Percentiles rank a stretch among this genome's conserved stretches.
phyloP scores from a whole-genome alignment of 75 land plant genomes.

The Selaginella moellendorffii region DNA sequence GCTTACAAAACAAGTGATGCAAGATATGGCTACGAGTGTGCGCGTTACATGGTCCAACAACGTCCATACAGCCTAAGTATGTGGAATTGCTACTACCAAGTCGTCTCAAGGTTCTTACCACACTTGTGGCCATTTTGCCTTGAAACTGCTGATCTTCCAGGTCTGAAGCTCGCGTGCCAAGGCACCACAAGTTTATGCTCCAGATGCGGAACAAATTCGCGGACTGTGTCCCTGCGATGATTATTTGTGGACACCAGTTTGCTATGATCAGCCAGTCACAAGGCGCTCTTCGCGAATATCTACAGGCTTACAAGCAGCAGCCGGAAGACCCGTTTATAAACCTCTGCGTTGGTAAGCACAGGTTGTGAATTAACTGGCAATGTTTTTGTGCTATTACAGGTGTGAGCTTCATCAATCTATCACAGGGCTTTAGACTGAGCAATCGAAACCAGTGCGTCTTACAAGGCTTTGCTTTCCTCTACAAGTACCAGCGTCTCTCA shows the following conservation, averaged over 20 bases:
- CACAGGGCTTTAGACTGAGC: slow-evolving; percentile 64
- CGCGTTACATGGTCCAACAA: slow-evolving; percentile 46
- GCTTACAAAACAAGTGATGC: slow-evolving; percentile 53
- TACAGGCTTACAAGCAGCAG: slow-evolving; percentile 65
- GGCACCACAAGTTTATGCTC: slow-evolving; percentile 53
- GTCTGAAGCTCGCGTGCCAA: slow-evolving; percentile 33
- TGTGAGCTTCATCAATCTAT: slow-evolving; percentile 60
- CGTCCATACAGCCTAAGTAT: slow-evolving; percentile 83
- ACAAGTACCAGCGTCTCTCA: slow-evolving; percentile 58
- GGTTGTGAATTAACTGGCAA: not conserved
- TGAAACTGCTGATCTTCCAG: slow-evolving; percentile 15
- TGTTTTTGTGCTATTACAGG: slow-evolving; percentile 25
- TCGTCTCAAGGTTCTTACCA: slow-evolving; percentile 38
- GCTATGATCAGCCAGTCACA: slow-evolving; percentile 65
- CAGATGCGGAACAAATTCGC: slow-evolving; percentile 31
- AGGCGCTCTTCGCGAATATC: slow-evolving; percentile 59
- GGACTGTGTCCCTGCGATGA: slow-evolving; percentile 61
- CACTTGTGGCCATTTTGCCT: not conserved
- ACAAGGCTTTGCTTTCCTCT: slow-evolving; percentile 79
- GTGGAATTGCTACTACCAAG: slow-evolving; percentile 91
- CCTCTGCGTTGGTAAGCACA: slow-evolving; percentile 57
- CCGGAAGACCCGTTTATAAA: slow-evolving; percentile 84
- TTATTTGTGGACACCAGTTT: slow-evolving; percentile 69
- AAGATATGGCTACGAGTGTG: slow-evolving; percentile 59
- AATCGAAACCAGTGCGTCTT: slow-evolving; percentile 57